Base-by-base conservation (phyloP, 305 asterid species). In the Caryopteris hybrid region DNA sequence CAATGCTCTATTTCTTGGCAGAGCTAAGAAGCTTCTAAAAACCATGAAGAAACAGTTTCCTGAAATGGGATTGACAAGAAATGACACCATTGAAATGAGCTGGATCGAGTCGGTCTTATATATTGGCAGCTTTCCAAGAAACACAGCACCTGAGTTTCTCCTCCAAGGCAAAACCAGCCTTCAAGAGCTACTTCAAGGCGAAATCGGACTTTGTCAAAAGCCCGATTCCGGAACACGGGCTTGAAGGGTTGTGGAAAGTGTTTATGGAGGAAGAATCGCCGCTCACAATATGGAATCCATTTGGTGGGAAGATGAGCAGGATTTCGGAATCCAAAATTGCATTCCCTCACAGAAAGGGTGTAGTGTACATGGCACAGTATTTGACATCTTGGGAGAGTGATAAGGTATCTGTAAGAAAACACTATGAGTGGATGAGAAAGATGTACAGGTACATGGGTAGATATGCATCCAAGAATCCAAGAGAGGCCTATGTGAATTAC, bases 401-500 rank as follows among this genome's bases (percentile, higher is more conserved):
- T 0, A 39, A 61, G 8, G 80, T 31, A 48, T 12, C 61, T 0
- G 54, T 61, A 11, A 11, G 23, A 2, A 59, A 71, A 50, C 79
- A 74, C 4, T 53, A 68, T 4, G 70, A 62, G 8, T 75, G 87
- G 85, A 81, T 83, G 64, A 63, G 74, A n/a, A 77, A 41, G 20
- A 39, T 85, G 52, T 81, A 81, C 18, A 50, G 52, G 2, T 86
- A 78, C 68, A 78, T 83, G 92, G 76, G 78, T 5, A 48, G 78
- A 22, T 86, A 45, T 47, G 87, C 66, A 0, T 84, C 92, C 16
- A 67, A 46, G 66, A 78, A 14, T 36, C 92, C 92, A 0, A 76
- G 92, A 61, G 84, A 73, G 53, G 87, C 92, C 3, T 86, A 86
- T 47, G 82, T 79, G 33, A 83, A 85, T 59, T 85, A 85, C 66